Base-by-base conservation (phyloP, 2,329 filamentous ascomycete genomes). In the Plenodomus biglobosus region DNA sequence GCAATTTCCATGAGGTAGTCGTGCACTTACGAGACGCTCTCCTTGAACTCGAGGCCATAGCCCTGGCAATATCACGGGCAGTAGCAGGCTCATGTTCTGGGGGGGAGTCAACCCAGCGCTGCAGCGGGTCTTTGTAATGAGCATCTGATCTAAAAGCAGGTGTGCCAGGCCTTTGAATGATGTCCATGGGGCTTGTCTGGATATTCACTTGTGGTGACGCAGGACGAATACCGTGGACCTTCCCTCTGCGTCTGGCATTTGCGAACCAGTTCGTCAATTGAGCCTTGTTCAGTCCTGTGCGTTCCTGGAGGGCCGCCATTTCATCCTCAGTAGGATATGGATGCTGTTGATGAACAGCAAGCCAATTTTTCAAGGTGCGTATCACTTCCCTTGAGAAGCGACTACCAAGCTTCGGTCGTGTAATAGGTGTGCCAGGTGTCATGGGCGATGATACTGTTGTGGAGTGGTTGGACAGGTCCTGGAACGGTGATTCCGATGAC, bases 201-300 rank as follows among this genome's bases (percentile, higher is more conserved):
- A 41, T 44, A 6, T 35, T 46, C 7, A 43, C 46, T 48, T 54
- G 48, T 1, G 55, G 48, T 30, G 44, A 50, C 11, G 38, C 43
- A n/a, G 51, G 44, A 8, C 36, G 48, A 20, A 46, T 44, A 22
- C 32, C 50, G 20, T 56, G 56, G 19, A 59, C 45, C 16, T 64
- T 61, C 17, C 53, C 59, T 13, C 64, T 55, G 2, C 64, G 56
- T 40, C 62, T 56, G 2, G 64, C 59, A 27, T 66, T 66, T 4
- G 62, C 62, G 17, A 66, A 64, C 64, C 64, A 66, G 8, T 64
- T 66, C 3, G 56, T 49, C 1, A 66, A 55, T 13, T 66, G 64
- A 1, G 54, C 55, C 30, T 54, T 60, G 38, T 59, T 65, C 10
- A 66, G 38, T 1, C 62, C 64, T 19, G 62, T 65, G 0, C 56